Percentiles rank a stretch among this genome's conserved stretches.
phyloP scores from a whole-genome alignment of 495 filamentous ascomycete genomes.

The Xanthoparmelia taractica region DNA sequence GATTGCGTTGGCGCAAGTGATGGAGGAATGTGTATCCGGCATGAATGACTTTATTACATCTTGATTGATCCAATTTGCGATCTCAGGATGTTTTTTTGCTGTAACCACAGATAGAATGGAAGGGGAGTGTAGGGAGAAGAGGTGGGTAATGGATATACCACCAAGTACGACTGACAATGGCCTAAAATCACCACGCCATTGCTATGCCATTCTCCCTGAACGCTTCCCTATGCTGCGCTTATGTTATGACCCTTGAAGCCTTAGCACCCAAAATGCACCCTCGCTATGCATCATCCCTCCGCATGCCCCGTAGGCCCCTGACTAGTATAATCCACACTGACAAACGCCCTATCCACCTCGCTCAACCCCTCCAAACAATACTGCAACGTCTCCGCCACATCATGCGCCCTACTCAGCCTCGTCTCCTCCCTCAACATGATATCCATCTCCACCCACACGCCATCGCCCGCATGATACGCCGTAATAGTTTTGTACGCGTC shows the following conservation, averaged over 20 bases:
- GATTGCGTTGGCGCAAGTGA: background rate
- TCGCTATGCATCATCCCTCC: constrained; percentile 17
- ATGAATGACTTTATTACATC: background rate
- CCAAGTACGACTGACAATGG: background rate
- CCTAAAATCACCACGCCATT: background rate
- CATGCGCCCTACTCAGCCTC: constrained; percentile 73
- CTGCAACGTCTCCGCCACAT: constrained; percentile 79
- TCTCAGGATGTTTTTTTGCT: background rate
- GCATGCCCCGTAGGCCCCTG: constrained; percentile 23
- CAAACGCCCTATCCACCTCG: constrained; percentile 27
- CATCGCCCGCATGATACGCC: constrained; percentile 84
- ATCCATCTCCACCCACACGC: constrained; percentile 76
- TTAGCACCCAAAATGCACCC: background rate
- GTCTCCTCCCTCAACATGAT: constrained; percentile 72
- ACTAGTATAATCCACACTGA: constrained; percentile 22
- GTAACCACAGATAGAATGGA: background rate
- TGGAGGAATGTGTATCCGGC: background rate
- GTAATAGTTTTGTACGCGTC: constrained; percentile 79
- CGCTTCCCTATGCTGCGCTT: background rate
- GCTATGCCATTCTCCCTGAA: background rate
- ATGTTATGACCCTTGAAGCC: background rate
- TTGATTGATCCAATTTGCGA: background rate
- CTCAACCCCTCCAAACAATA: constrained; percentile 40
- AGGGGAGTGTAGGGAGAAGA: background rate
- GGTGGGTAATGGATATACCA: background rate